Base-by-base conservation (phyloP, 2,329 filamentous ascomycete genomes). In the Hypomyces perniciosus region DNA sequence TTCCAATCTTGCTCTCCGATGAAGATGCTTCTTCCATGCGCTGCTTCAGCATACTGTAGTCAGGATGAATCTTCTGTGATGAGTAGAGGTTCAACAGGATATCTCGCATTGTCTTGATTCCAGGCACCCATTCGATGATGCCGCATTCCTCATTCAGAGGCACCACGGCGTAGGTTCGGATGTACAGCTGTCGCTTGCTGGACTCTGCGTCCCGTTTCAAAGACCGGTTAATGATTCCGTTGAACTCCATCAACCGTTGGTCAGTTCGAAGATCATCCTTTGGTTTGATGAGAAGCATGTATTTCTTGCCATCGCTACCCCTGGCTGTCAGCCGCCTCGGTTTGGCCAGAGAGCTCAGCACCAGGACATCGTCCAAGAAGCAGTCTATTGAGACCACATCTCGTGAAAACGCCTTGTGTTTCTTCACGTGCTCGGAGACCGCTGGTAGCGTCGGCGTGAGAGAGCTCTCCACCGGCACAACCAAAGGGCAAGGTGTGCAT, bases 171-270 rank as follows among this genome's bases (percentile, higher is more conserved):
- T 99, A 99, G 0, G 93, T 99, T 63, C 91, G 90, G 69, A 99
- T 96, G 66, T 95, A 95, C 50, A 99, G 78, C 57, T 93, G 88
- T 12, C 93, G 83, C 65, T 89, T 87, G 68, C 88, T 95, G 12
- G 90, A 88, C 64, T 96, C 91, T 2, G 91, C 85, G 62, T 97
- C 91, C 55, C 88, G 84, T 65, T 96, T 96, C 51, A 99, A 72
- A 3, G 92, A 90, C 53, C 93, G 81, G 66, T 99, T 99, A 73
- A 99, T 97, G 81, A 97, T 93, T 42, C 86, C 84, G 66, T 97
- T 99, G 75, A 99, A 99, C 65, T 99, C 95, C 91, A 99, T 99
- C 20, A 99, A 83, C 46, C 93, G 89, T 67, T 97, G 92, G 62
- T 99, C 95, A 58, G 95, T 99, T 46, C 93, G 86, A 27, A 99